phyloP scores from a whole-genome alignment of 345 rosid genomes.

The Brassica napus region Da-Ae NC_063452.1:15880501-15881000 shows the following conservation, averaged over 20 bases:
- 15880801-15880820: conserved; percentile 58
- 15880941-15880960: conserved; percentile 56
- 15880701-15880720: no score
- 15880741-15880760: background rate
- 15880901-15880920: conserved; percentile 80
- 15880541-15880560: conserved; percentile 64
- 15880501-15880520: conserved; percentile 75
- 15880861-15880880: conserved; percentile 79
- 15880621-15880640: background rate
- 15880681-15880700: background rate
- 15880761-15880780: background rate
- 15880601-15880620: conserved; percentile 66
- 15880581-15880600: conserved; percentile 80
- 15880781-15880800: background rate
- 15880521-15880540: conserved; percentile 76
- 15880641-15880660: background rate
- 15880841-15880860: conserved; percentile 93
- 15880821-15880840: conserved; percentile 89
- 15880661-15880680: background rate
- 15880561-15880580: conserved; percentile 84
- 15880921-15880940: conserved; percentile 81
- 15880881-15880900: conserved; percentile 94
- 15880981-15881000: conserved; percentile 35
- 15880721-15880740: background rate
- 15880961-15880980: conserved; percentile 49